Base-by-base conservation (phyloP, 345 rosid genomes). In the Barbarea vulgaris region DNA sequence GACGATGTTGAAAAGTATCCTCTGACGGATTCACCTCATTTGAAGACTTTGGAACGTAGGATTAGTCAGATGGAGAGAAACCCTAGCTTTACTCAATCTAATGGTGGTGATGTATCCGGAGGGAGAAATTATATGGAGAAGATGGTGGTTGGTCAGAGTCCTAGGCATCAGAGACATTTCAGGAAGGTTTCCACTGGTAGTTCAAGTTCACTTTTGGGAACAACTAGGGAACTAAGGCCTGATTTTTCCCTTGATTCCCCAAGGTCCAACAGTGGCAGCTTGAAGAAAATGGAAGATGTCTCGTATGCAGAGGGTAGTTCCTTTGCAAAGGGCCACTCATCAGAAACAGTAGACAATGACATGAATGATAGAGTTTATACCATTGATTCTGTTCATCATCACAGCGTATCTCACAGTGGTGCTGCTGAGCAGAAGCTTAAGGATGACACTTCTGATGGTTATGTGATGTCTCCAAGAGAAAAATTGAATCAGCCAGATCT, bases 301-400 rank as follows among this genome's bases (percentile, higher is more conserved):
- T 70, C 85, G 1, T 81, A 62, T 41, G 76, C 74, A 22, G 90
- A 84, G 52, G 88, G 83, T 31, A 56, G 54, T 64, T 69, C 82
- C 10, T 79, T 55, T 73, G 64, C 65, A 59, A 85, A 82, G 74
- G 83, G 82, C 68, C 85, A 81, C 73, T 73, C 81, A 30, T 83
- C 88, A 58, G 97, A 91, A 37, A 39, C 69, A 58, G 91, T 79
- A 68, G 94, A 79, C 57, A 95, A 89, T 81, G 91, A 90, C 59
- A 82, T 58, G 84, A 83, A 78, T 57, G 99, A 91, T 82, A 87
- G 99, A 81, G 83, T 96, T 79, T 96, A 87, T 73, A 96, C 97
- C 53, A 87, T 93, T 75, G 98, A 93, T 76, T 91, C 97, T 47
- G 77, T 93, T 39, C 87, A 91, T 66, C 87, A 90, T 65, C 83